These are phyloP conservation scores for Pythium phragmitis DNA, from an alignment of 352 stramenopile genomes.

Conservation along the genomic window DNA sequence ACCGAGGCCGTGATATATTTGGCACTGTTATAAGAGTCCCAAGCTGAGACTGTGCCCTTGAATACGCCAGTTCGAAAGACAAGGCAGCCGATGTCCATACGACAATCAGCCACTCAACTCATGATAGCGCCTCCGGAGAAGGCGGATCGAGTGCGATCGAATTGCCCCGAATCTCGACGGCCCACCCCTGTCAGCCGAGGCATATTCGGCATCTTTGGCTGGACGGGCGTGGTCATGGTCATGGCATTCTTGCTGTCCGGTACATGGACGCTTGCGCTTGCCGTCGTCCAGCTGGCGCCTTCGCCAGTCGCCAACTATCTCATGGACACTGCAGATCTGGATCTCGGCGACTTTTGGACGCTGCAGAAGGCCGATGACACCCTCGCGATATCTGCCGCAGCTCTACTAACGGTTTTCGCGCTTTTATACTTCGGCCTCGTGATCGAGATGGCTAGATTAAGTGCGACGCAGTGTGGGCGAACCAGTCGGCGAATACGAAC, in stretches of 20 bases:
- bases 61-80: too few species aligned
- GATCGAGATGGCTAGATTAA: constrained; percentile 29
- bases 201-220: constrained; percentile 29
- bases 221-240: constrained; percentile 42
- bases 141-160: too few species aligned
- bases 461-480: background rate
- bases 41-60: too few species aligned
- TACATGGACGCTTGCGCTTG: constrained; percentile 35
- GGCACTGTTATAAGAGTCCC: too few species aligned
- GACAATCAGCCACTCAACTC: too few species aligned
- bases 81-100: too few species aligned
- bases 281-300: constrained; percentile 40
- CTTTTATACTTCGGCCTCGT: constrained; percentile 36
- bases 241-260: constrained; percentile 37
- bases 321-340: constrained; percentile 41
- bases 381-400: constrained; percentile 25
- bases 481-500: too few species aligned
- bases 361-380: constrained; percentile 26
- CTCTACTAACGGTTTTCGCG: constrained; percentile 34
- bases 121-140: too few species aligned
- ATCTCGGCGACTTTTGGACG: constrained; percentile 52
- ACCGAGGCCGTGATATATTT: too few species aligned
- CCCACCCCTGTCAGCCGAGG: background rate
- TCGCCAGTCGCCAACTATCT: constrained; percentile 38
- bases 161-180: too few species aligned